Conservation (phyloP, 2,329 filamentous ascomycete genomes). For the Colletotrichum phormii region DNA sequence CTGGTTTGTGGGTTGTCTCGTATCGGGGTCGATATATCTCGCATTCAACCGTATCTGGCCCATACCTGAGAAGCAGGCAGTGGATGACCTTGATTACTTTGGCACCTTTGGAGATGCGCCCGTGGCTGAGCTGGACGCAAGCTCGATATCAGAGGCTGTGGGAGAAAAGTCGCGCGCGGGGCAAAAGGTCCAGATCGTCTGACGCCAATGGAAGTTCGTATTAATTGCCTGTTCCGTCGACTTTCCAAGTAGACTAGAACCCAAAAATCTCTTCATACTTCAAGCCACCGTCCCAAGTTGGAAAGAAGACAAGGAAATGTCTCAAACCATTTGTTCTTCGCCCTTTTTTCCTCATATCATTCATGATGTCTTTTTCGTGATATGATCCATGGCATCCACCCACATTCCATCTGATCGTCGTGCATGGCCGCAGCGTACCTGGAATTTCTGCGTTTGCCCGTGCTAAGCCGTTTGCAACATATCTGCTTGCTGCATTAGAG, state of each 20-base stretch:
- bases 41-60: constrained; percentile 38
- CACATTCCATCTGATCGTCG: neutral
- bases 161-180: neutral
- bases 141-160: neutral
- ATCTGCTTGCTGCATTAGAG: neutral
- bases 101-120: constrained; percentile 37
- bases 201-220: neutral
- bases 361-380: neutral
- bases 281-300: constrained; percentile 12
- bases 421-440: neutral
- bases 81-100: constrained; percentile 39
- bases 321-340: neutral
- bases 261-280: neutral
- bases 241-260: neutral
- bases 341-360: neutral
- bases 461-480: constrained; percentile 21
- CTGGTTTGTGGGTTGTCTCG: constrained; percentile 39
- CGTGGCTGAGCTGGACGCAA: constrained; percentile 3
- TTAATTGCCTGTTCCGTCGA: constrained; percentile 18
- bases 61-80: constrained; percentile 33
- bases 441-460: neutral
- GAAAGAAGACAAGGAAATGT: neutral
- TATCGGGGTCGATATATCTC: constrained; percentile 37
- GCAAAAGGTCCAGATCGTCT: constrained; percentile 8
- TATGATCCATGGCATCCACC: neutral